Base-by-base conservation (phyloP, 495 filamentous ascomycete species). In the Penicillium coffeae region DNA sequence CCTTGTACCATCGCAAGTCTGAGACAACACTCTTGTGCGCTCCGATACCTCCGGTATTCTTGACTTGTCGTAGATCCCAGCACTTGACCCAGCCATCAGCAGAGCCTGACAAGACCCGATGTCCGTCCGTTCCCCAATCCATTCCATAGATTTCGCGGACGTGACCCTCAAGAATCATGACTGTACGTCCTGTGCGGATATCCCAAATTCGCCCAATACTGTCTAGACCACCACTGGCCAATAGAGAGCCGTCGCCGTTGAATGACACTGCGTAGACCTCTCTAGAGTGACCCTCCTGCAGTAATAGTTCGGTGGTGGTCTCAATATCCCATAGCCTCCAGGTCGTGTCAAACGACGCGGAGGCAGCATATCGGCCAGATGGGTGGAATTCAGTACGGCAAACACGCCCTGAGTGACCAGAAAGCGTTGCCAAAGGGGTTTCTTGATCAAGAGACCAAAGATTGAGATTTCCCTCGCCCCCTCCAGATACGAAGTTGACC, bases 121-220 rank as follows among this genome's bases (percentile, higher is more conserved):
- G 85, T 1, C 90, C 90, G 58, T 99, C 94, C 0, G 83, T 77
- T 40, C 87, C 84, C 93, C 93, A 99, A 62, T 95, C 91, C 13
- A 96, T 69, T 1, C 83, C 90, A 51, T 91, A 90, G 38, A 99
- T 94, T 15, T 94, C 90, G 32, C 90, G 85, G 60, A 96, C 91
- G 56, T 96, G 91, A 2, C 88, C 88, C 55, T 97, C 90, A 3
- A 98, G 76, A 45, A 96, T 87, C 90, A 96, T 97, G 51, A 96
- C 88, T 0, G 90, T 95, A 30, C 93, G 79, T 12, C 93, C 93
- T 0, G 90, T 93, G 16, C 93, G 79, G n/a, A 97, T 58, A 68
- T 99, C 93, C 94, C 94, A 99, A 47, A 99, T 86, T 3, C 94
- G 80, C 1, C 93, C 93, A 38, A 95, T 91, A 49, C 90, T 95